Conservation (phyloP, 495 filamentous ascomycete species). For the Xylaria telfairii region DNA sequence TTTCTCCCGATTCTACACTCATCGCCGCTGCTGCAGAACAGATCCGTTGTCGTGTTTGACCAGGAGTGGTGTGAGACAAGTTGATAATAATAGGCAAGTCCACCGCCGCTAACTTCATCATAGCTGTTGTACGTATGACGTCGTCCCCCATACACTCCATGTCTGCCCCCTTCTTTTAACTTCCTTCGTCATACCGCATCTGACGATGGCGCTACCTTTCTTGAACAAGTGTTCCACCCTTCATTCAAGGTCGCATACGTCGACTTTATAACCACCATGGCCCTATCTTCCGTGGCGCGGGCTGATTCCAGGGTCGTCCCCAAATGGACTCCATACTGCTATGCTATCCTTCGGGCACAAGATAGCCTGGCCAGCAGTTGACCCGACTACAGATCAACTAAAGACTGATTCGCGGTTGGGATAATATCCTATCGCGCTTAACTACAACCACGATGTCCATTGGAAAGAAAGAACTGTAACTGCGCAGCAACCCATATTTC, state of each 20-base stretch:
- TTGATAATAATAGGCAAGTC: neutral
- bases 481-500: neutral
- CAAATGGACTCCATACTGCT: neutral
- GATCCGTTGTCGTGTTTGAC: neutral
- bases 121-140: conserved; percentile 26
- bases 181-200: conserved; percentile 4
- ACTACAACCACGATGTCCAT: conserved; percentile 7
- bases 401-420: neutral
- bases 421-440: neutral
- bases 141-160: neutral
- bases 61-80: conserved; percentile 10
- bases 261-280: neutral
- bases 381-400: neutral
- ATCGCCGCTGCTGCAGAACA: neutral
- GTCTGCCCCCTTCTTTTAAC: conserved; percentile 7
- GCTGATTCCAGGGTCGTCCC: neutral
- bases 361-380: neutral
- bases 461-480: neutral
- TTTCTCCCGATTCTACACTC: neutral
- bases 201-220: neutral
- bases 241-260: neutral
- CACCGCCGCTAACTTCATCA: conserved; percentile 2
- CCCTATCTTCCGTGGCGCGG: neutral
- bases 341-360: neutral
- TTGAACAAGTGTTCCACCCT: conserved; percentile 11